These are phyloP conservation scores for Trichoderma hamatum DNA, from an alignment of 2,329 filamentous ascomycete genomes.

Conservation along the genomic window DNA sequence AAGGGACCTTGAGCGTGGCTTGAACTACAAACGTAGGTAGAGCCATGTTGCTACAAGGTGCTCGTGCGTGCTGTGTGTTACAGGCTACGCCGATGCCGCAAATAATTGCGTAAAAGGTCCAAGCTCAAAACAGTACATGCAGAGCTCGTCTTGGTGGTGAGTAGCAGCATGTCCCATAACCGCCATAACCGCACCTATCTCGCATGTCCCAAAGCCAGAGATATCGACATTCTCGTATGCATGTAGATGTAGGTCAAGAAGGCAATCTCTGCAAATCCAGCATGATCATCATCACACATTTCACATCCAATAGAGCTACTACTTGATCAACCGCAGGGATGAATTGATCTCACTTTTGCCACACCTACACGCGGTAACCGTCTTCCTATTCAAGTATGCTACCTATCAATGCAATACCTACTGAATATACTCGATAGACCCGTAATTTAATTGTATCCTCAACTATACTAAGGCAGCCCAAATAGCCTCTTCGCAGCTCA, in stretches of 20 bases:
- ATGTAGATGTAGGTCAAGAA: not conserved
- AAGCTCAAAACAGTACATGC: not conserved
- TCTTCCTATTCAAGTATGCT: not conserved
- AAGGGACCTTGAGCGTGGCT: not conserved
- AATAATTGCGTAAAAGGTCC: not conserved
- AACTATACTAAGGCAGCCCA: not conserved
- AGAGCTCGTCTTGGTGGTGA: not conserved
- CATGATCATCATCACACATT: not conserved
- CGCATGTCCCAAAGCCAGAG: not conserved
- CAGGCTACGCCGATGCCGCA: not conserved
- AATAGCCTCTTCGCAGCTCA: not conserved
- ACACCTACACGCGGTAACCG: not conserved
- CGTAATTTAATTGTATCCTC: not conserved
- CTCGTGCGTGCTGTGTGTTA: not conserved
- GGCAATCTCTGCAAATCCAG: not conserved
- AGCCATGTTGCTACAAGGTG: not conserved
- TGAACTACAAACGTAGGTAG: not conserved
- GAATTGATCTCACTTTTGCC: not conserved
- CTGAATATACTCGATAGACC: not conserved
- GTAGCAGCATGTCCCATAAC: not conserved
- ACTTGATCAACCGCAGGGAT: conserved; percentile 18
- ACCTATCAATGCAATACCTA: not conserved
- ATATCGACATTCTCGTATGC: not conserved
- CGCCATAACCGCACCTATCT: not conserved
- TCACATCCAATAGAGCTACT: not conserved